Conservation (phyloP, 1,139 yeast species). For the Blastobotrys proliferans region DNA sequence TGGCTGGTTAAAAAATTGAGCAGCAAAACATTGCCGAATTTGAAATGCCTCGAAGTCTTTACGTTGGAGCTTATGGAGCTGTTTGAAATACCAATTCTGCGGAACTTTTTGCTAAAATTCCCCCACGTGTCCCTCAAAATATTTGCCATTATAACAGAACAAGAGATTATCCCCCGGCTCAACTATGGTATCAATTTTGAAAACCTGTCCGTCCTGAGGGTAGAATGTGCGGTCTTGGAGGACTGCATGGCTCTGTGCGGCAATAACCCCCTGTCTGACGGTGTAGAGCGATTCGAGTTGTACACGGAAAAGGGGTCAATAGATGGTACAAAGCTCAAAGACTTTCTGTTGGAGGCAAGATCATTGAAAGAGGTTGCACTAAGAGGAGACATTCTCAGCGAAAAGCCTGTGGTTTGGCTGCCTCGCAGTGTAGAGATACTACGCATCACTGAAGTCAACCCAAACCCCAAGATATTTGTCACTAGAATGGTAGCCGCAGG, state of each 20-base stretch:
- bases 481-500: background rate
- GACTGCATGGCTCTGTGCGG: conserved; percentile 7
- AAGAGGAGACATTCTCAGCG: conserved; percentile 3
- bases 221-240: conserved; percentile 1
- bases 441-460: background rate
- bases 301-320: background rate
- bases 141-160: background rate
- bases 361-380: background rate
- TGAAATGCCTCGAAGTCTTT: background rate
- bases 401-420: conserved; percentile 2
- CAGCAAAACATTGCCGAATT: background rate
- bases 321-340: background rate
- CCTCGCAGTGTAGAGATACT: conserved; percentile 9
- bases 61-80: conserved; percentile 2
- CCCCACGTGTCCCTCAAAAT: background rate
- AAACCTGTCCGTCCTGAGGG: background rate
- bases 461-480: background rate
- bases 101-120: conserved; percentile 7
- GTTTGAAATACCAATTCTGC: conserved; percentile 4
- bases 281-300: conserved; percentile 1
- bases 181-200: conserved; percentile 5
- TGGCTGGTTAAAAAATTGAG: conserved; percentile 1
- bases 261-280: background rate
- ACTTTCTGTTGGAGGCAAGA: conserved; percentile 2
- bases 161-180: background rate